These are phyloP conservation scores for Cymbopogon flexuosus DNA, from an alignment of 202 grass and related monocot species.

Conservation along the genomic window DNA sequence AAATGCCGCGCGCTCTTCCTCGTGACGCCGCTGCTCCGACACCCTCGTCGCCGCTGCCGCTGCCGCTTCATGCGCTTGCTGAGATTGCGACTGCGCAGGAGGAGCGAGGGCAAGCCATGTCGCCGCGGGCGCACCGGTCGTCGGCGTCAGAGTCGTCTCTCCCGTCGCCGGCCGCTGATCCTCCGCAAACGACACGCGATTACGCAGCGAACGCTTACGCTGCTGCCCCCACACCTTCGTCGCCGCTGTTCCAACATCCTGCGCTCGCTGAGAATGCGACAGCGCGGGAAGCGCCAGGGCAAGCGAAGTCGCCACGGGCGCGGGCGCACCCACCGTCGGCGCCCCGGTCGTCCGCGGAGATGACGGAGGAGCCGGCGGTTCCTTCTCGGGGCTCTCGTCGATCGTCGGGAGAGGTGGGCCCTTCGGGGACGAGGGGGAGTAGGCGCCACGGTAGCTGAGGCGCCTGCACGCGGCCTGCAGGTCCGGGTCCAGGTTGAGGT, in stretches of 20 bases:
- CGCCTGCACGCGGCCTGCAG: slow-evolving; percentile 5
- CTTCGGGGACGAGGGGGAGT: not conserved
- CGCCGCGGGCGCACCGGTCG: not conserved
- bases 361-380: not conserved
- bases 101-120: not conserved
- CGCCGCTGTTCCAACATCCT: not conserved
- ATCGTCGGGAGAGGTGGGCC: slow-evolving; percentile 10
- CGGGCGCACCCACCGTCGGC: not conserved
- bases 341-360: not conserved
- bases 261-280: not conserved
- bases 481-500: slow-evolving; percentile 14
- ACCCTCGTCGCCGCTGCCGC: not conserved
- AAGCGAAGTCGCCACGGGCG: not conserved
- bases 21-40: not conserved
- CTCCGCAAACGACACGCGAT: not conserved
- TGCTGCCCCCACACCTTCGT: not conserved
- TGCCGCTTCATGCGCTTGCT: not conserved
- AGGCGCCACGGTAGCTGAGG: slow-evolving; percentile 36
- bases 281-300: not conserved
- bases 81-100: not conserved
- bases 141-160: not conserved
- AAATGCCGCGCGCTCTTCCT: not conserved
- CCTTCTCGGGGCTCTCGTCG: not conserved
- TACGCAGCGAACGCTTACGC: not conserved
- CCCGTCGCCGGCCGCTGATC: not conserved